Percentiles rank a stretch among this genome's conserved stretches.
phyloP scores from a whole-genome alignment of 2,329 filamentous ascomycete species.

The Diaporthe citri region DNA sequence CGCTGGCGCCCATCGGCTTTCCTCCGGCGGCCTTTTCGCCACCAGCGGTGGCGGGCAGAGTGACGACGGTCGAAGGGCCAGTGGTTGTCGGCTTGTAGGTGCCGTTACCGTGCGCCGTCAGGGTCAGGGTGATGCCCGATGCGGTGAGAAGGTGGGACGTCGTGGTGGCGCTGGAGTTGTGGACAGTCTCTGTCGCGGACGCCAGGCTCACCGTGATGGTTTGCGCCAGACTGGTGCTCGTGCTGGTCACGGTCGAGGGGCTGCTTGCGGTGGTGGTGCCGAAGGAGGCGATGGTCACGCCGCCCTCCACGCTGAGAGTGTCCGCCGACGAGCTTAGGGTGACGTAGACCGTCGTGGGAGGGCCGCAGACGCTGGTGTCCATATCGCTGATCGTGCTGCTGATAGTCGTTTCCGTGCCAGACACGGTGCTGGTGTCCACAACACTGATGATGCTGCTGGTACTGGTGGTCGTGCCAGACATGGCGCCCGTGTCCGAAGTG shows the following conservation, averaged over 20 bases:
- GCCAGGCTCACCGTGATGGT: conserved; percentile 33
- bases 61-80: conserved; percentile 39
- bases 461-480: not conserved
- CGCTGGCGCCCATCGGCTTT: conserved; percentile 44
- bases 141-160: conserved; percentile 43
- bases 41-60: conserved; percentile 48
- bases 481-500: conserved; percentile 4
- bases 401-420: not conserved
- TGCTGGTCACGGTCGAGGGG: conserved; percentile 28
- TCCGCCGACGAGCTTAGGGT: conserved; percentile 23
- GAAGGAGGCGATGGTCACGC: conserved; percentile 20
- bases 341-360: conserved; percentile 31
- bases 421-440: not conserved
- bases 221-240: conserved; percentile 33
- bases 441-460: not conserved
- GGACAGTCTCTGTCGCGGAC: conserved; percentile 27
- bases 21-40: conserved; percentile 51
- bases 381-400: not conserved
- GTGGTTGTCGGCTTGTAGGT: conserved; percentile 45
- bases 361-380: not conserved
- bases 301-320: conserved; percentile 14
- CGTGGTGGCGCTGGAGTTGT: conserved; percentile 31
- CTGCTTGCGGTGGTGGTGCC: not conserved
- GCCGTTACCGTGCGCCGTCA: conserved; percentile 46
- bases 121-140: conserved; percentile 27